Conservation (phyloP, 805 yeast genomes). For the Yarrowia porcina region DNA sequence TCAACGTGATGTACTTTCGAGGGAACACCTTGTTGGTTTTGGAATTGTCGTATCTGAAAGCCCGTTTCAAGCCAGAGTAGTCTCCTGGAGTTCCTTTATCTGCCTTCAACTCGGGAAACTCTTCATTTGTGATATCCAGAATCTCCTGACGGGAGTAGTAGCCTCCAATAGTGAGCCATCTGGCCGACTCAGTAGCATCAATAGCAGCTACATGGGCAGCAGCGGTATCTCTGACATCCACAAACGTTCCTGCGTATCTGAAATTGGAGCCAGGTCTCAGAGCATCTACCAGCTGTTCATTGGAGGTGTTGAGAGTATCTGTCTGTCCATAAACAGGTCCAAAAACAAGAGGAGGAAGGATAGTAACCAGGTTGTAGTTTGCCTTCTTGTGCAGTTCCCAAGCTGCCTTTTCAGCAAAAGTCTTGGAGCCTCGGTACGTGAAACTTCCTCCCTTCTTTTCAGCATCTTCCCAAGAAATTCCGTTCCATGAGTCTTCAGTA, state of each 20-base stretch:
- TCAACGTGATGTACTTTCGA: background rate
- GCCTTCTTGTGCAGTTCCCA: slow-evolving; percentile 47
- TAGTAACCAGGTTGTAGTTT: slow-evolving; percentile 34
- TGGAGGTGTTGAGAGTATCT: slow-evolving; percentile 40
- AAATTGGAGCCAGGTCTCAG: background rate
- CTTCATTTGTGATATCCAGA: slow-evolving; percentile 28
- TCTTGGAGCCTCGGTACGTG: slow-evolving; percentile 45
- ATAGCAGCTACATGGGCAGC: slow-evolving; percentile 53
- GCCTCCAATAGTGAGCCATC: slow-evolving; percentile 35
- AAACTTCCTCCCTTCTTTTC: background rate
- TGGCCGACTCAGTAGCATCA: slow-evolving; percentile 32
- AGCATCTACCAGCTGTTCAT: slow-evolving; percentile 14
- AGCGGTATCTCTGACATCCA: slow-evolving; percentile 65
- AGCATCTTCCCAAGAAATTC: slow-evolving; percentile 36
- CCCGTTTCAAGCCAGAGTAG: background rate
- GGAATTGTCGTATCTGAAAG: slow-evolving; percentile 5
- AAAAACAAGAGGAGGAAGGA: slow-evolving; percentile 37
- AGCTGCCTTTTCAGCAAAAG: slow-evolving; percentile 54
- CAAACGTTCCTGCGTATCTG: slow-evolving; percentile 31
- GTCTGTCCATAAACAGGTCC: slow-evolving; percentile 38
- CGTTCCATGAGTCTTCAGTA: slow-evolving; percentile 43
- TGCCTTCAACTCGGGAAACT: background rate
- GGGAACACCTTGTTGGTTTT: slow-evolving; percentile 19
- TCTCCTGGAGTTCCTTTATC: slow-evolving; percentile 4
- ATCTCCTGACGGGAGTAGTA: slow-evolving; percentile 28